A percentile compares a stretch with the other conserved stretches of the same genome.
phyloP scores from a whole-genome alignment of 1,284 basidiomycete genomes.

The Papiliotrema fonsecae region DNA sequence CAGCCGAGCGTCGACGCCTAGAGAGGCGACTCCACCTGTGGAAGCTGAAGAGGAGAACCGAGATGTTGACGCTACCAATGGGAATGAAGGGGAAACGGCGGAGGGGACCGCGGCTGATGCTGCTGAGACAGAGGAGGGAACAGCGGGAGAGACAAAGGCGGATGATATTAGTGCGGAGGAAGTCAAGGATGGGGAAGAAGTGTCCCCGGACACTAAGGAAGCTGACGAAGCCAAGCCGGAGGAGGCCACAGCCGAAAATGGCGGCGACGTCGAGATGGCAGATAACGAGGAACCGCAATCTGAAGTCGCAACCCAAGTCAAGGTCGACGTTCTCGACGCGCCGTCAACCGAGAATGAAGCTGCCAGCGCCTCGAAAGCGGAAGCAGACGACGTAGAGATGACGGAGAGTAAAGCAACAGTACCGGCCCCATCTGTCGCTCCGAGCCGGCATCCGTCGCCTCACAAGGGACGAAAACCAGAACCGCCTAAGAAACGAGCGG shows the following conservation, averaged over 20 bases:
- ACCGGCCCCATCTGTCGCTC: not conserved
- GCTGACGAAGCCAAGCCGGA: not conserved
- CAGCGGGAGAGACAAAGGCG: not conserved
- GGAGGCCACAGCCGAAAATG: conserved; percentile 2
- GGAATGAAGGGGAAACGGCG: not conserved
- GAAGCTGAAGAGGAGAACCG: not conserved
- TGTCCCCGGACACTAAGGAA: not conserved
- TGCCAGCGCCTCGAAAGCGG: not conserved
- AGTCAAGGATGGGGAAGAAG: not conserved
- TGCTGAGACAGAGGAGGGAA: not conserved
- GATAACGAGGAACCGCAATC: conserved; percentile 8
- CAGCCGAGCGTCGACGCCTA: conserved; percentile 12
- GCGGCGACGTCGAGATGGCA: conserved; percentile 3
- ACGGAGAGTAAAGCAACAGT: not conserved
- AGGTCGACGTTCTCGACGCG: not conserved
- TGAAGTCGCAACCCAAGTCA: not conserved
- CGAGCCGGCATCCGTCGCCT: conserved; percentile 1
- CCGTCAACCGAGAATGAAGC: not conserved
- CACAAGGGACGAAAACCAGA: conserved; percentile 2
- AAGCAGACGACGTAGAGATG: conserved; percentile 15
- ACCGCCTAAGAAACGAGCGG: conserved; percentile 14
- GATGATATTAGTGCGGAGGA: not conserved
- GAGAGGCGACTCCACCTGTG: conserved; percentile 13
- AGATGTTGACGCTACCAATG: not conserved
- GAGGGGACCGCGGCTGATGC: conserved; percentile 2